Percentiles rank a stretch among this genome's conserved stretches.
Conservation (phyloP, 2,329 filamentous ascomycete genomes). For the Cryphonectria parasitica region DNA sequence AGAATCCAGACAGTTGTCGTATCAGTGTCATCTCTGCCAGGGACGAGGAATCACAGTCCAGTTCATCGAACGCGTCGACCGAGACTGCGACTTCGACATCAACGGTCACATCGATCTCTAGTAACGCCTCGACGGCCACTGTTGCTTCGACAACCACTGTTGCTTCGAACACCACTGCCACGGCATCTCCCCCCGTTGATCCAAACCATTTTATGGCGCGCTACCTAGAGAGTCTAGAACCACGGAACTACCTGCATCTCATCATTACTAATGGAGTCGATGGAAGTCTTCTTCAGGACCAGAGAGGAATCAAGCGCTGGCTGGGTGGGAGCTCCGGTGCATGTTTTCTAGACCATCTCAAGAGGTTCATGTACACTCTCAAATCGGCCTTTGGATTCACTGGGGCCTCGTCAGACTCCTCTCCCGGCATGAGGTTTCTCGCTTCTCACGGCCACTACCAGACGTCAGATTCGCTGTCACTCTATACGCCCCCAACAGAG, state of each 20-base stretch:
- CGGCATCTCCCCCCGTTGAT: slow-evolving; percentile 12
- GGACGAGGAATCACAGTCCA: slow-evolving; percentile 17
- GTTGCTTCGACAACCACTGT: not conserved
- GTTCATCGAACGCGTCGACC: slow-evolving; percentile 30
- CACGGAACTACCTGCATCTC: not conserved
- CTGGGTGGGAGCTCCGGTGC: slow-evolving; percentile 55
- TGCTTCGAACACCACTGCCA: not conserved
- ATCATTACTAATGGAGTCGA: slow-evolving; percentile 32
- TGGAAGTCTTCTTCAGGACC: slow-evolving; percentile 50
- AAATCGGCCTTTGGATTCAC: slow-evolving; percentile 37
- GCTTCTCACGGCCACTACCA: slow-evolving; percentile 50
- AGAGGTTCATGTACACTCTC: slow-evolving; percentile 49
- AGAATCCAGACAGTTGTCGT: slow-evolving; percentile 19
- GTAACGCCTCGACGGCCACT: not conserved
- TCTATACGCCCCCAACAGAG: slow-evolving; percentile 37
- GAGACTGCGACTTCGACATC: slow-evolving; percentile 25
- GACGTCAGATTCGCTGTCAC: slow-evolving; percentile 50
- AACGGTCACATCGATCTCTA: not conserved
- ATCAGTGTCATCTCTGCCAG: slow-evolving; percentile 25
- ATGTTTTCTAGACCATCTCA: slow-evolving; percentile 54
- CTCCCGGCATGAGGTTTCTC: slow-evolving; percentile 41
- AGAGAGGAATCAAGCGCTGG: slow-evolving; percentile 49
- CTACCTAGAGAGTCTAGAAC: slow-evolving; percentile 12
- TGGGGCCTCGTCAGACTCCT: slow-evolving; percentile 24
- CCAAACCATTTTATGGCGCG: slow-evolving; percentile 1